Evolutionary conservation across 192 early-diverging fungal genomes (phyloP).

Genomic region (Mortierella hygrophila): DNA sequence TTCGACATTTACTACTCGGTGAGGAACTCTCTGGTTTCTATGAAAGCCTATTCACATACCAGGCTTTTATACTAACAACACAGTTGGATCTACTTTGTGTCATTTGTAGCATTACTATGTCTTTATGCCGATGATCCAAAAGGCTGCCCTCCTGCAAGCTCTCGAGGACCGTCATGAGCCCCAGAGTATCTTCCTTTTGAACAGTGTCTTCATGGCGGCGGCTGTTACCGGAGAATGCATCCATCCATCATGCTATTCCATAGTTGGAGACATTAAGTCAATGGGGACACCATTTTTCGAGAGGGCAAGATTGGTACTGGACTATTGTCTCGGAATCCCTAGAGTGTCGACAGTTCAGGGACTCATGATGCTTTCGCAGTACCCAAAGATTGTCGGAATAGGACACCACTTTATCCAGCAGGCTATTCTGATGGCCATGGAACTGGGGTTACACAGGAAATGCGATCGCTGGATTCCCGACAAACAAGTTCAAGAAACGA

Average conservation of each 20-base stretch:
- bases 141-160: constrained; percentile 33
- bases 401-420: constrained; percentile 39
- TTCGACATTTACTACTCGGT: constrained; percentile 50
- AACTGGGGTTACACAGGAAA: constrained; percentile 47
- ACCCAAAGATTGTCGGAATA: constrained; percentile 31
- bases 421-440: constrained; percentile 39
- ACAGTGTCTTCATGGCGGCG: constrained; percentile 44
- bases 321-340: constrained; percentile 46
- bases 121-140: constrained; percentile 52
- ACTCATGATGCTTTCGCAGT: constrained; percentile 29
- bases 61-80: not conserved
- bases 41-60: not conserved
- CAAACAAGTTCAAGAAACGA: constrained; percentile 38
- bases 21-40: not conserved
- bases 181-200: constrained; percentile 44
- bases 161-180: constrained; percentile 52
- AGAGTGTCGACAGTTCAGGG: constrained; percentile 51
- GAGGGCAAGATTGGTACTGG: constrained; percentile 53
- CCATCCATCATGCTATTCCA: constrained; percentile 25
- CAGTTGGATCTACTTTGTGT: not conserved
- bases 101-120: constrained; percentile 30
- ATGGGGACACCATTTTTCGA: constrained; percentile 63
- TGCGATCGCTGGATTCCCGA: constrained; percentile 54
- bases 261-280: constrained; percentile 47
- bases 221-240: constrained; percentile 39